Evolutionary conservation across 1,139 yeast genomes (phyloP), one percentile per base, ranked within the genome.

Genomic region (Blastobotrys raffinosifermentans): DNA sequence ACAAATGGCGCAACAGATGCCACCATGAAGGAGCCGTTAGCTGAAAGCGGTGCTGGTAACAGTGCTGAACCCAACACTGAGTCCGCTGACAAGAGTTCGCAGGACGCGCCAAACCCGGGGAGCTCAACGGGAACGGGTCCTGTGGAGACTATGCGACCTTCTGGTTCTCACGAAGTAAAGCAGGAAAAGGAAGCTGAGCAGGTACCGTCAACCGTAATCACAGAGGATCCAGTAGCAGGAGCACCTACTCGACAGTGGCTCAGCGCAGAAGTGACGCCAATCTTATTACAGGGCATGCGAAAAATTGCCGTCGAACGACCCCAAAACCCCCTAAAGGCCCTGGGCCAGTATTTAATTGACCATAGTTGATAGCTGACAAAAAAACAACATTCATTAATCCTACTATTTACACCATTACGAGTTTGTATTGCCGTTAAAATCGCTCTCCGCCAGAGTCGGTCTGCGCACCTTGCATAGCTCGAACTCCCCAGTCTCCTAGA

Each of bases 401-500:
- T 25, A 25, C 27, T 10, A 13, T 25, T 25, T 25, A 25, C 27
- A 13, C 8, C 8, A 20, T 20, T 20, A 20, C n/a, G 23, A 20
- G 8, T n/a, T 8, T 20, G n/a, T 8, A n/a, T 20, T 20, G 21
- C 21, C 9, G 21, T 40, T 39, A 56, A 33, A 56, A 56, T 30
- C 52, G 46, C 43, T 56, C 60, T 25, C 14, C 11, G 7, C 27
- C 27, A 7, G 27, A 25, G 13, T 25, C 27, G 5, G 6, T 25
- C 47, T 58, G 78, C 55, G 61, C 76, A 56, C 60, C 60, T 41
- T 72, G 75, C 46, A 72, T 73, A 32, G 85, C 70, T 35, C 75
- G 73, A 47, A 86, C 75, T 4, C 95, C 91, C 83, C 94, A 87
- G 42, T 80, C 80, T 15, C 95, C 91, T 38, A 84, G 60, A 8